Conservation (phyloP, 345 rosid species). For the Passiflora organensis region DNA sequence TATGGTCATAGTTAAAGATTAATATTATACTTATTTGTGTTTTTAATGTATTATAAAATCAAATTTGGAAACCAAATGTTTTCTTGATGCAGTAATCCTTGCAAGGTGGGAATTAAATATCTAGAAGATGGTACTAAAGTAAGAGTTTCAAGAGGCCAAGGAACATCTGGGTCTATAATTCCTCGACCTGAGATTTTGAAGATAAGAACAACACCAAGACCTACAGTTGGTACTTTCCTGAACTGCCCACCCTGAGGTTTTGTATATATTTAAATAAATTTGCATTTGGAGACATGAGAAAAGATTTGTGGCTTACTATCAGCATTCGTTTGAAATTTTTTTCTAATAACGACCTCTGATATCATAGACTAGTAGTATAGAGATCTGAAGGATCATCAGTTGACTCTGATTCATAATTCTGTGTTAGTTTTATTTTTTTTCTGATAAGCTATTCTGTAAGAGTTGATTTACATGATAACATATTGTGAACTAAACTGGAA, state of each 20-base stretch:
- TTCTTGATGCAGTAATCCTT: conserved; percentile 58
- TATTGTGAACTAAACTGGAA: too few species aligned
- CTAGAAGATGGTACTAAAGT: conserved; percentile 98
- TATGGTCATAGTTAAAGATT: conserved; percentile 18
- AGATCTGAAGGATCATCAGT: too few species aligned
- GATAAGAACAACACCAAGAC: conserved; percentile 85
- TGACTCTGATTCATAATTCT: too few species aligned
- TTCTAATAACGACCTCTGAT: too few species aligned
- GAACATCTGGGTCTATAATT: conserved; percentile 81
- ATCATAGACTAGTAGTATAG: too few species aligned
- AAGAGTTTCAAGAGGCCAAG: conserved; percentile 81
- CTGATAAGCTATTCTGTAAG: too few species aligned
- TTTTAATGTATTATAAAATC: background rate
- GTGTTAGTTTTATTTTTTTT: too few species aligned
- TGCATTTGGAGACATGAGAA: background rate
- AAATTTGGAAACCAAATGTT: background rate
- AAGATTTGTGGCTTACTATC: background rate
- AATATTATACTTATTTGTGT: background rate
- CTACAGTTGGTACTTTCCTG: conserved; percentile 52
- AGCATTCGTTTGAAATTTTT: too few species aligned
- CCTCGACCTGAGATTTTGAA: conserved; percentile 94
- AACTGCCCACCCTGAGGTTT: background rate
- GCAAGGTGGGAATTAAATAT: conserved; percentile 75
- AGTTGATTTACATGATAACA: too few species aligned
- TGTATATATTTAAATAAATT: background rate